Percentiles rank a stretch among this genome's conserved stretches.
Evolutionary conservation across 768 basidiomycete species (phyloP).

Genomic region (Ramaria sp.): DNA sequence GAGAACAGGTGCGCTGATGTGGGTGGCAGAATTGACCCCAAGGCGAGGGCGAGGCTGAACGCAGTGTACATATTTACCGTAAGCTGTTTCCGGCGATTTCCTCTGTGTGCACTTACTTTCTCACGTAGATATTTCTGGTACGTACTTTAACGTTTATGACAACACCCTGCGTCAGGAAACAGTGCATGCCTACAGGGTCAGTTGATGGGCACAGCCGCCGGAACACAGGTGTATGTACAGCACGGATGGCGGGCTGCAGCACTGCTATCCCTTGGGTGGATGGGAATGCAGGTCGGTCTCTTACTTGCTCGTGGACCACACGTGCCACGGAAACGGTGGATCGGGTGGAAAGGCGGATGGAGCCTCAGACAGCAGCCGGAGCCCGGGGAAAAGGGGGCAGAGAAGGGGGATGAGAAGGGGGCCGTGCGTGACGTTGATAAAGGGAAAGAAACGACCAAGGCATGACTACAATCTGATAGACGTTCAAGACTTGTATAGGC

Average conservation of each 20-base stretch:
- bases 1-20: conserved; percentile 12
- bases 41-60: conserved; percentile 62
- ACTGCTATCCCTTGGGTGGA: conserved; percentile 46
- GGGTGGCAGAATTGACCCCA: conserved; percentile 23
- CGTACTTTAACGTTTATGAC: background rate
- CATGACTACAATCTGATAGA: too few species aligned
- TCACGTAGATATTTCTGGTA: conserved; percentile 10
- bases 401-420: background rate
- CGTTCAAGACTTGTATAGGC: too few species aligned
- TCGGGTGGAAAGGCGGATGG: conserved; percentile 28
- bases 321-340: conserved; percentile 21
- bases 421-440: too few species aligned
- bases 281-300: conserved; percentile 42
- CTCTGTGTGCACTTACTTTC: background rate
- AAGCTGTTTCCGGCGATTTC: conserved; percentile 14
- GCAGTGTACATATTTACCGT: conserved; percentile 66
- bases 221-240: conserved; percentile 56
- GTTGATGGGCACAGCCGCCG: conserved; percentile 70
- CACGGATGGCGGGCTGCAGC: conserved; percentile 65
- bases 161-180: too few species aligned
- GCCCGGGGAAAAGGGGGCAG: background rate
- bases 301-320: conserved; percentile 65
- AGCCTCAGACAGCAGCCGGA: conserved; percentile 1
- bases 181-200: conserved; percentile 43
- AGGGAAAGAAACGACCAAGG: too few species aligned